Evolutionary conservation across 225 moss, liverwort and hornwort genomes (phyloP).

Genomic region (Climacium dendroides): DNA sequence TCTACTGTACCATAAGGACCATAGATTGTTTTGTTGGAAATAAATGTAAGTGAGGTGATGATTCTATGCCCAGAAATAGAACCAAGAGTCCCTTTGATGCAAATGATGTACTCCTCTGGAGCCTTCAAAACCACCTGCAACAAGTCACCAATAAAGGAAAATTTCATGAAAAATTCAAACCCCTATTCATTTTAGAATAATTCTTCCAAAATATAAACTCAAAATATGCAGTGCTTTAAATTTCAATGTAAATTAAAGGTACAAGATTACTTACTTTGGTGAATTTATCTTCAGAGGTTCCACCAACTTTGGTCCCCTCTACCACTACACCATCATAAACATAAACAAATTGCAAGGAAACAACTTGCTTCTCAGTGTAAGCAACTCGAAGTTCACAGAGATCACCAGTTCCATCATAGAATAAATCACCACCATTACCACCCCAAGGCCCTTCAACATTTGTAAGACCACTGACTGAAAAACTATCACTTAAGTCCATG

Average conservation of each 20-base stretch:
- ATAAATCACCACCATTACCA: background rate
- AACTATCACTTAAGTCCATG: background rate
- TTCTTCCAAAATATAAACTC: too few species aligned
- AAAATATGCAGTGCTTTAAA: background rate
- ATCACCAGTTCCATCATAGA: background rate
- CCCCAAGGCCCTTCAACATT: background rate
- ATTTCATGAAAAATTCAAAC: background rate
- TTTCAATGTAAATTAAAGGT: too few species aligned
- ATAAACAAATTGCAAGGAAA: background rate
- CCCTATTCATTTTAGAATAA: rapidly evolving
- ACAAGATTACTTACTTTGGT: background rate
- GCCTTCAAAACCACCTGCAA: background rate
- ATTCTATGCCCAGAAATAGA: background rate
- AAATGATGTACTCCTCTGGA: background rate
- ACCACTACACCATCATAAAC: background rate
- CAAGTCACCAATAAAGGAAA: background rate
- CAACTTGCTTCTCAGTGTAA: background rate
- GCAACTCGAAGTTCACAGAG: background rate
- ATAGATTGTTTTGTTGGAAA: background rate
- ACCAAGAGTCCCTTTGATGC: background rate
- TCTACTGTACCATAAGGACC: background rate
- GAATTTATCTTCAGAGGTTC: background rate
- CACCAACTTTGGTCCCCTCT: background rate
- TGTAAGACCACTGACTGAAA: background rate
- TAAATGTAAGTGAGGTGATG: background rate